These are phyloP conservation scores for Sclerotinia trifoliorum DNA, from an alignment of 2,329 filamentous ascomycete species.

Conservation along the genomic window DNA sequence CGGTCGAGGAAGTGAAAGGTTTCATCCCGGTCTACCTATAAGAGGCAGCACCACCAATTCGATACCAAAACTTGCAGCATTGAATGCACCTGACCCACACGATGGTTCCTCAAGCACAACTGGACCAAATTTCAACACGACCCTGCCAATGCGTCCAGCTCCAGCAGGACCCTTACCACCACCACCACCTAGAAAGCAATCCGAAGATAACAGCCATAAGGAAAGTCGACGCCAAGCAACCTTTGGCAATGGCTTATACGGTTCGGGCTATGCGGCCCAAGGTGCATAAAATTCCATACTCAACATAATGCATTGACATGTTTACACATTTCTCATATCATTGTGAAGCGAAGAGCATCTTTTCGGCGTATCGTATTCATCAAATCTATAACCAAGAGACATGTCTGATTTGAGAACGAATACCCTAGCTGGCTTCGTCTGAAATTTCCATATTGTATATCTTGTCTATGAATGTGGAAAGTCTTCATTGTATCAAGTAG, in stretches of 20 bases:
- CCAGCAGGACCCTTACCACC: conserved; percentile 58
- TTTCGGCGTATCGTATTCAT: conserved; percentile 16
- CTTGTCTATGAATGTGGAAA: conserved; percentile 4
- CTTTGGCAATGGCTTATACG: conserved; percentile 45
- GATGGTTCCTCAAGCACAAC: conserved; percentile 45
- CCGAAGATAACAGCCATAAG: conserved; percentile 45
- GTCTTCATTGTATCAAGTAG: conserved; percentile 11
- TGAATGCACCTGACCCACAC: conserved; percentile 42
- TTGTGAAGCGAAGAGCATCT: conserved; percentile 9
- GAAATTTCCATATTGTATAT: neutral
- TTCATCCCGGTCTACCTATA: conserved; percentile 48
- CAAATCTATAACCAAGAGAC: conserved; percentile 1
- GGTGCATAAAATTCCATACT: conserved; percentile 3
- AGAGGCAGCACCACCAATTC: conserved; percentile 54
- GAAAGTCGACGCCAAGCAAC: conserved; percentile 54
- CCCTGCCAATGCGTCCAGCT: conserved; percentile 62
- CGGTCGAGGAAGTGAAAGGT: conserved; percentile 46
- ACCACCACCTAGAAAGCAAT: conserved; percentile 57
- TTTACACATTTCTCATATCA: conserved; percentile 16
- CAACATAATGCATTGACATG: conserved; percentile 6
- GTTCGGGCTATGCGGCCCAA: conserved; percentile 25
- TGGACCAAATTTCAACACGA: conserved; percentile 50
- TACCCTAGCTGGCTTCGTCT: neutral
- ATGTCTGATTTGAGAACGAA: neutral
- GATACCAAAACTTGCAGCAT: conserved; percentile 48